Evolutionary conservation across 768 basidiomycete species (phyloP).

Genomic region (Suillus ampliporus): DNA sequence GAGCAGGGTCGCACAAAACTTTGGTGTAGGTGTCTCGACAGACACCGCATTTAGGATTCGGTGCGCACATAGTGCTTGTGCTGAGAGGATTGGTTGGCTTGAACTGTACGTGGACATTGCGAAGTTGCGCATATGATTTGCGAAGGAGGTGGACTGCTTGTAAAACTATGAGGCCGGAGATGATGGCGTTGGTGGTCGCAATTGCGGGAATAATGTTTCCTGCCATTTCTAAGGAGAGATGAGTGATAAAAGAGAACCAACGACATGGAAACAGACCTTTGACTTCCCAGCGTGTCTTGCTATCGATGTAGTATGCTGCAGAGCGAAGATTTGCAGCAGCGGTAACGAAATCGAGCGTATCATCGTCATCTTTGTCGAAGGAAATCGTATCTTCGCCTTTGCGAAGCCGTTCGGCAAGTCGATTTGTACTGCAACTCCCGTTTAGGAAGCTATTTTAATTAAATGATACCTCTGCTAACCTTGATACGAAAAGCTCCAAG

Average conservation of each 20-base stretch:
- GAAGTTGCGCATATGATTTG: slow-evolving; percentile 60
- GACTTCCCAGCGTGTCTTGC: slow-evolving; percentile 94
- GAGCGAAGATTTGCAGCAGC: slow-evolving; percentile 94
- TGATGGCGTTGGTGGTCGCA: slow-evolving; percentile 97
- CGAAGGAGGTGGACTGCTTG: slow-evolving; percentile 88
- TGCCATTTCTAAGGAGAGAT: slow-evolving; percentile 83
- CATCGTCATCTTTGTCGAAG: slow-evolving; percentile 99
- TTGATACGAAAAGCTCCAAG: slow-evolving; percentile 81
- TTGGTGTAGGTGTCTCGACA: slow-evolving; percentile 86
- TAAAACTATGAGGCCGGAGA: slow-evolving; percentile 92
- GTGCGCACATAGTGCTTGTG: slow-evolving; percentile 64
- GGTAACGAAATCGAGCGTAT: slow-evolving; percentile 95
- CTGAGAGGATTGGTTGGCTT: slow-evolving; percentile 82
- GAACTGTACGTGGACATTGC: slow-evolving; percentile 80
- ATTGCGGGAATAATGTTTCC: slow-evolving; percentile 99
- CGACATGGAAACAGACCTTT: slow-evolving; percentile 66
- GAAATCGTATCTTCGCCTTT: slow-evolving; percentile 73
- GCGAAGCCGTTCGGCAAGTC: slow-evolving; percentile 71
- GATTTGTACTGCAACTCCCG: slow-evolving; percentile 63
- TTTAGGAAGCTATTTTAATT: slow-evolving; percentile 17
- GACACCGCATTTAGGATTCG: slow-evolving; percentile 81
- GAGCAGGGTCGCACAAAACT: slow-evolving; percentile 73
- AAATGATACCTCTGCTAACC: slow-evolving; percentile 50
- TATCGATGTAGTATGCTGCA: slow-evolving; percentile 84
- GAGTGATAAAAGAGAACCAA: not conserved